Base-by-base conservation (phyloP, 75 land plant species). In the Azolla pinnata region DNA sequence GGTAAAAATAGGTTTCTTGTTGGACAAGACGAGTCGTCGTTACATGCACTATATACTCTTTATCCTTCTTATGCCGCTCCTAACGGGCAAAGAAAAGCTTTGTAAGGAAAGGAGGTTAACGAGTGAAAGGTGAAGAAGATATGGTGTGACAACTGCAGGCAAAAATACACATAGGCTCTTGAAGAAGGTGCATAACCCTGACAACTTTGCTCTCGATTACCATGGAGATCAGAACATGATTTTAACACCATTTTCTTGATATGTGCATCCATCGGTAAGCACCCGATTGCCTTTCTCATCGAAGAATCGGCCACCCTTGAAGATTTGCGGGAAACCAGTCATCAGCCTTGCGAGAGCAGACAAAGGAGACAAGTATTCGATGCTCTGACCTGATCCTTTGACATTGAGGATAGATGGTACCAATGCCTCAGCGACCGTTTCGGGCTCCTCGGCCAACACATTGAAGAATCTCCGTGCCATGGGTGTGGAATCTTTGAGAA, bases 381-480 rank as follows among this genome's bases (percentile, higher is more conserved):
- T 61, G 25, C 71, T 68, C 33, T 61, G 54, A 31, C 59, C 50
- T 40, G 64, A 60, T 5, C 71, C 71, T 32, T 56, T 56, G 25
- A 52, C 61, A 17, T 29, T 57, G 14, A 51, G 28, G 31, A 68
- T 61, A 9, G 32, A 57, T 12, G 71, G 71, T 16, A 35, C 71
- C 19, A 68, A 46, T 29, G 29, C 45, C 29, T 54, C 56, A 3
- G 71, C 71, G 16, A 61, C 71, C 9, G 71, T 68, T 21, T 68
- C 64, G 19, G 71, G 71, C 24, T 68, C 71, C 64, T 68, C 71
- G 14, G 71, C 71, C 64, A 68, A 26, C 12, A 63, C 62, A 54
- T 68, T 68, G 64, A 68, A 68, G 51, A 68, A 68, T 5, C 71
- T 56, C 27, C 71, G 64, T 5, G 71, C 55, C 4, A 60, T 44